Base-by-base conservation (phyloP, 1,139 yeast species). In the Diutina catenulata region DNA sequence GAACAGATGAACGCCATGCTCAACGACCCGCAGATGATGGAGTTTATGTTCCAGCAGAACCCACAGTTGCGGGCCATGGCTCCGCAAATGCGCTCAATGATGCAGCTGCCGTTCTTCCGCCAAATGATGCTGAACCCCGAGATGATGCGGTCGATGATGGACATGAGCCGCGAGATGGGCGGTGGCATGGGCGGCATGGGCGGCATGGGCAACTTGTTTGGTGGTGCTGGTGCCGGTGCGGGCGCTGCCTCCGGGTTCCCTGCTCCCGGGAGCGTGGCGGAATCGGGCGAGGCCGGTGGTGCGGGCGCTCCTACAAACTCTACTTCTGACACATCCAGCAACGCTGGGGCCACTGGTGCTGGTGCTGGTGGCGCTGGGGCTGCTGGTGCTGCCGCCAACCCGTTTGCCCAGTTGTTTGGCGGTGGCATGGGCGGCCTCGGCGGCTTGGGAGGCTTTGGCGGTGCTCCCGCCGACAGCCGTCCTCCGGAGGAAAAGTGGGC, bases 401-500 rank as follows among this genome's bases (percentile, higher is more conserved):
- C 37, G 8, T 23, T 33, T n/a, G 23, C 37, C 10, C 29, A 10
- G 18, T 24, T 33, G 28, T 62, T 74, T 47, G 62, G 64, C 15
- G 73, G 74, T 14, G 66, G 64, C 15, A 47, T 39, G 24, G 48
- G 50, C 3, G 45, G 46, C 14, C 29, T 44, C 25, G 47, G 48
- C 37, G 50, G 50, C 8, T 43, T 46, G 26, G 39, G 49, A 5
- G 23, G 43, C 35, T 44, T 52, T n/a, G 57, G 56, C 8, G 60
- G 62, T 19, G 49, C 61, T 15, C 59, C 69, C 15, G 71, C 61
- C 11, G 97, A 88, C 51, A 80, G 59, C 44, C 72, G 96, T 53
- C 97, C 98, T 2, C 97, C 97, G 9, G 98, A 91, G 64, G 97
- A 86, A 57, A 72, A 94, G 44, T 91, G 80, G 58, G 95, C 83